Conservation (phyloP, 345 rosid species). For the Eucalyptus paniculata region DNA sequence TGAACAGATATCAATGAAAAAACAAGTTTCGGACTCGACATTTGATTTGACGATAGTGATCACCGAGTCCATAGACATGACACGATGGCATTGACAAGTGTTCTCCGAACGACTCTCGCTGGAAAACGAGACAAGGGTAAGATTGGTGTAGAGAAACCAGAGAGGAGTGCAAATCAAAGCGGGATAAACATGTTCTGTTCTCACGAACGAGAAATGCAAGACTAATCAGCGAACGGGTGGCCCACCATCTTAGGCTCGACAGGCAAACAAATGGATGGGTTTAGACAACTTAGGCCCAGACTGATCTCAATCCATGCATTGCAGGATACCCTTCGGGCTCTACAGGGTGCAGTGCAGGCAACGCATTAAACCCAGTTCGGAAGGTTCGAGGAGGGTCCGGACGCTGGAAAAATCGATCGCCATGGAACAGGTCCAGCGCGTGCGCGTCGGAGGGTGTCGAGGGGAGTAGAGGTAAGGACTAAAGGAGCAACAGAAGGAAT, state of each 20-base stretch:
- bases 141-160: neutral
- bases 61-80: too few relatives aligned
- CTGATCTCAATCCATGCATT: neutral
- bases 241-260: neutral
- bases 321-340: neutral
- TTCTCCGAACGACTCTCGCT: neutral
- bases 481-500: neutral
- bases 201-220: neutral
- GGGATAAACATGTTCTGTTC: too few relatives aligned
- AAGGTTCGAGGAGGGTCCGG: neutral
- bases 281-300: neutral
- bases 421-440: neutral
- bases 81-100: neutral
- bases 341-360: neutral
- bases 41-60: neutral
- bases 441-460: neutral
- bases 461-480: too few relatives aligned
- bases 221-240: neutral
- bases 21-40: rapidly evolving
- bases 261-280: neutral
- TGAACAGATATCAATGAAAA: neutral
- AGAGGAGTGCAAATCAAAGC: neutral
- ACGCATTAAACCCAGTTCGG: neutral
- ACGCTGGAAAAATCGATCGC: neutral
- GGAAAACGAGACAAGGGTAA: neutral